These are phyloP conservation scores for Crucibulum laeve DNA, from an alignment of 768 basidiomycete genomes.

Conservation along the genomic window DNA sequence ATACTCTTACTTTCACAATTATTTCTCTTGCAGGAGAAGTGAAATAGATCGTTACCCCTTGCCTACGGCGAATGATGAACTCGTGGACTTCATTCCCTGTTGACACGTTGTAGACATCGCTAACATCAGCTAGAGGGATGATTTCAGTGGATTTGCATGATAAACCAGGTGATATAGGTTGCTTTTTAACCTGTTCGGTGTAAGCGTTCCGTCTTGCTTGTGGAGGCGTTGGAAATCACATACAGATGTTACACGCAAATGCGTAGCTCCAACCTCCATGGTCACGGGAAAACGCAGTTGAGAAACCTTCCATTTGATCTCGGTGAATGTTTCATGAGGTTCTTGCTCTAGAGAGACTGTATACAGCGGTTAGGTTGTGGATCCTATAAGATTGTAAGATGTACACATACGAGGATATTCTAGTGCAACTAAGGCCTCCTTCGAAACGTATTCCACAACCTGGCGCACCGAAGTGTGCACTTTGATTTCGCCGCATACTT, in stretches of 20 bases:
- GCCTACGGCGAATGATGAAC: slow-evolving; percentile 76
- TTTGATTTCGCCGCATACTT: slow-evolving; percentile 47
- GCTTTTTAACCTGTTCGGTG: slow-evolving; percentile 55
- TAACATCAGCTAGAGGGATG: slow-evolving; percentile 73
- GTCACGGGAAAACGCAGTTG: slow-evolving; percentile 70
- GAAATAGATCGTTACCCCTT: slow-evolving; percentile 73
- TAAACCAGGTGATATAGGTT: slow-evolving; percentile 61
- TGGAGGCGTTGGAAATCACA: slow-evolving; percentile 15
- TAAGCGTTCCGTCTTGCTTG: slow-evolving; percentile 1
- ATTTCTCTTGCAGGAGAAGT: slow-evolving; percentile 63
- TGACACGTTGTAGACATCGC: slow-evolving; percentile 81
- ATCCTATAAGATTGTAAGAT: background rate
- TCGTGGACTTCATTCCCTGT: slow-evolving; percentile 71
- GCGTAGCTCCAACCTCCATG: slow-evolving; percentile 61
- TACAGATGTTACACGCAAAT: slow-evolving; percentile 76
- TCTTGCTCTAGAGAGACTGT: slow-evolving; percentile 65
- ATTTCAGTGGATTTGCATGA: slow-evolving; percentile 81
- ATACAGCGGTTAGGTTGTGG: slow-evolving; percentile 4
- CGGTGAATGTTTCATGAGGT: slow-evolving; percentile 42
- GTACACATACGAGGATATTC: slow-evolving; percentile 50
- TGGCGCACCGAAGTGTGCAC: slow-evolving; percentile 64
- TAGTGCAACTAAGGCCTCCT: slow-evolving; percentile 40
- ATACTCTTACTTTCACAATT: slow-evolving; percentile 61
- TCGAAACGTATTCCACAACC: slow-evolving; percentile 52
- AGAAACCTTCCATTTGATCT: slow-evolving; percentile 65